A percentile compares a stretch with the other conserved stretches of the same genome.
These are phyloP conservation scores for Penicillium sp. DNA, from an alignment of 2,329 filamentous ascomycete species.

Conservation along the genomic window DNA sequence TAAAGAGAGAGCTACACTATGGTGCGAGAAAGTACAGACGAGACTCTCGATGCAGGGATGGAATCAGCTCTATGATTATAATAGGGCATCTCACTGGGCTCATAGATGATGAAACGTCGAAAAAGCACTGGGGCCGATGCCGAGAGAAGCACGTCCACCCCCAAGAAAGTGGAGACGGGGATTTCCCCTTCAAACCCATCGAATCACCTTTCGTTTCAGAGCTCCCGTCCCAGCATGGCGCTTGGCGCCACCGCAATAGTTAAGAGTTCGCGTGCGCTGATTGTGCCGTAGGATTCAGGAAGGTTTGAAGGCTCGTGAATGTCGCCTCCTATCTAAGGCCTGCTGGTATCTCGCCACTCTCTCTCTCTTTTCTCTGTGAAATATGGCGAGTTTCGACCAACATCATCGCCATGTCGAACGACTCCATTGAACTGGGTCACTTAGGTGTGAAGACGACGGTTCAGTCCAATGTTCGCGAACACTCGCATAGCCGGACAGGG, in stretches of 20 bases:
- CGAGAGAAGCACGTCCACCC: neutral
- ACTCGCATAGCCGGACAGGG: slow-evolving; percentile 1
- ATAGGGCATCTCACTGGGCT: neutral
- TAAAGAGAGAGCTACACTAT: neutral
- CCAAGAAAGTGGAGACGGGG: neutral
- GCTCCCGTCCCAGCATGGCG: neutral
- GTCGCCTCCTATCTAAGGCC: neutral
- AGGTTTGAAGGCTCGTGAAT: neutral
- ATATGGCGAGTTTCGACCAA: neutral
- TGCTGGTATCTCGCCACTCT: neutral
- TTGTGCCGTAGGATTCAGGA: neutral
- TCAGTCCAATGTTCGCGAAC: slow-evolving; percentile 1
- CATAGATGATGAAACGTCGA: neutral
- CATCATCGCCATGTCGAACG: slow-evolving; percentile 7
- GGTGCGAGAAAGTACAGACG: neutral
- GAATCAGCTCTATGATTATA: neutral
- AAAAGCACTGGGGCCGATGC: neutral
- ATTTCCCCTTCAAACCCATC: neutral
- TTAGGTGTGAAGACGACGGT: slow-evolving; percentile 5
- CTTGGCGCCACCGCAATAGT: slow-evolving; percentile 1
- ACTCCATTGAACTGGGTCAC: slow-evolving; percentile 5
- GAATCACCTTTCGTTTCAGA: neutral
- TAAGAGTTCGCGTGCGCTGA: slow-evolving; percentile 8
- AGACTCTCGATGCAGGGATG: neutral
- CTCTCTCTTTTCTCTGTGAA: too few relatives aligned